These are phyloP conservation scores for Ophiostoma pallidulum DNA, from an alignment of 2,329 filamentous ascomycete genomes.

Conservation along the genomic window DNA sequence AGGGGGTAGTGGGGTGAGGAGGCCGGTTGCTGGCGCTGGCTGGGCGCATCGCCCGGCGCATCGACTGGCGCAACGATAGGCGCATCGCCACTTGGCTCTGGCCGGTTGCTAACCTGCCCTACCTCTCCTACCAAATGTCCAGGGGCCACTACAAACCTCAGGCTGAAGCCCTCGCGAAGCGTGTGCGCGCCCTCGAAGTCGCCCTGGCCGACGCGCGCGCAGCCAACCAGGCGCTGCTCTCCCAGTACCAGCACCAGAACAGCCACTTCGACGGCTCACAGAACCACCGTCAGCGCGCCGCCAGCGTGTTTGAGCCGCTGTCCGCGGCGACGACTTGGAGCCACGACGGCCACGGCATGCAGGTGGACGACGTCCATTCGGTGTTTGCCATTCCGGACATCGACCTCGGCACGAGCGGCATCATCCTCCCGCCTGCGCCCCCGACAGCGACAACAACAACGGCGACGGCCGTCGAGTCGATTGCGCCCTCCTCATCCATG, in stretches of 20 bases:
- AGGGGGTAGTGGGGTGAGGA: too few relatives aligned
- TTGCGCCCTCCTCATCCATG: constrained; percentile 3
- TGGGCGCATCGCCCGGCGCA: too few relatives aligned
- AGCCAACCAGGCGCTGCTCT: neutral
- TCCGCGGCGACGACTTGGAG: neutral
- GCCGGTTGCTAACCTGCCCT: too few relatives aligned
- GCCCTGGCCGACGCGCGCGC: constrained; percentile 9
- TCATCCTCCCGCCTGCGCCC: neutral
- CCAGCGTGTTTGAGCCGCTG: neutral
- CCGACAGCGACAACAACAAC: neutral
- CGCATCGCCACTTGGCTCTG: too few relatives aligned
- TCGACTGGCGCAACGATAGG: too few relatives aligned
- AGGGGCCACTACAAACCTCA: constrained; percentile 14
- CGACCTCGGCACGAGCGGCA: constrained; percentile 3
- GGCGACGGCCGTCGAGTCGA: constrained; percentile 1
- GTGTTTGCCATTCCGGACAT: neutral
- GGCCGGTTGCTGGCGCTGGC: too few relatives aligned
- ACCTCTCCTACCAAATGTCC: too few relatives aligned
- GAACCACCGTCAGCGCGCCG: too few relatives aligned
- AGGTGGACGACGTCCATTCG: constrained; percentile 1
- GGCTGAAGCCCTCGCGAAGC: constrained; percentile 9
- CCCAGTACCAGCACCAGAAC: neutral
- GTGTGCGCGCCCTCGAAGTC: constrained; percentile 4
- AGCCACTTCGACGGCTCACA: neutral
- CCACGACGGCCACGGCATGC: neutral